Conservation (phyloP, 1,284 basidiomycete species). For the Cystobasidium pallidum region DNA sequence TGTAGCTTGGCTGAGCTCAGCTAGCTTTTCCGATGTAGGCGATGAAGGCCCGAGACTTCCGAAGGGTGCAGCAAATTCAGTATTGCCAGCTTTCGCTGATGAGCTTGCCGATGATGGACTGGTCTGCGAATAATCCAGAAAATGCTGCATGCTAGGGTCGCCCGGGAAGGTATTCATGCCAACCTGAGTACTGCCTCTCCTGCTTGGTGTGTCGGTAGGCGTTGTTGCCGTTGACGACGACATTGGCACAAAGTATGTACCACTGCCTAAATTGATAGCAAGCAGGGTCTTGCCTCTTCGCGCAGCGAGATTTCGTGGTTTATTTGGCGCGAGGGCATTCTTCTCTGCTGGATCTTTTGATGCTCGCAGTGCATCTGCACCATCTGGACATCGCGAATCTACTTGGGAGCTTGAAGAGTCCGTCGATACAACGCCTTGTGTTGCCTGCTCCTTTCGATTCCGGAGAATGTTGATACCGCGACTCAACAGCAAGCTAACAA, state of each 20-base stretch:
- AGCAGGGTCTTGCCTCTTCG: conserved; percentile 30
- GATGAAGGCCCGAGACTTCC: neutral
- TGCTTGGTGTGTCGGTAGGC: neutral
- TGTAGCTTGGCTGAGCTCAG: neutral
- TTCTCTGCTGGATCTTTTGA: neutral
- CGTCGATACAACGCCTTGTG: neutral
- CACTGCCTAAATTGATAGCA: conserved; percentile 28
- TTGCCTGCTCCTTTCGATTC: conserved; percentile 22
- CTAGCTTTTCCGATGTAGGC: conserved; percentile 2
- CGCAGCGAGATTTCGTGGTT: conserved; percentile 10
- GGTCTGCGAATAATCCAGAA: neutral
- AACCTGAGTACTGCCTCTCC: neutral
- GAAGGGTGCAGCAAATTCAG: neutral
- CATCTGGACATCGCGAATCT: neutral
- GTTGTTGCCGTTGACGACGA: conserved; percentile 3
- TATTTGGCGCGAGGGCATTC: neutral
- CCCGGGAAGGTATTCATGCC: neutral
- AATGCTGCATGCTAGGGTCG: neutral
- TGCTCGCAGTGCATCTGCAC: neutral
- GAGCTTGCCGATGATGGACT: conserved; percentile 1
- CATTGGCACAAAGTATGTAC: conserved; percentile 36
- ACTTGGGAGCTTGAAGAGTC: neutral
- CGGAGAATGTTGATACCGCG: conserved; percentile 41
- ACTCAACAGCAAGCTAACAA: conserved; percentile 23
- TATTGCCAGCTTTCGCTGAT: neutral